Percentiles rank a stretch among this genome's conserved stretches.
phyloP scores from a whole-genome alignment of 2,329 filamentous ascomycete genomes.

The Nannizziopsis barbatae region DNA sequence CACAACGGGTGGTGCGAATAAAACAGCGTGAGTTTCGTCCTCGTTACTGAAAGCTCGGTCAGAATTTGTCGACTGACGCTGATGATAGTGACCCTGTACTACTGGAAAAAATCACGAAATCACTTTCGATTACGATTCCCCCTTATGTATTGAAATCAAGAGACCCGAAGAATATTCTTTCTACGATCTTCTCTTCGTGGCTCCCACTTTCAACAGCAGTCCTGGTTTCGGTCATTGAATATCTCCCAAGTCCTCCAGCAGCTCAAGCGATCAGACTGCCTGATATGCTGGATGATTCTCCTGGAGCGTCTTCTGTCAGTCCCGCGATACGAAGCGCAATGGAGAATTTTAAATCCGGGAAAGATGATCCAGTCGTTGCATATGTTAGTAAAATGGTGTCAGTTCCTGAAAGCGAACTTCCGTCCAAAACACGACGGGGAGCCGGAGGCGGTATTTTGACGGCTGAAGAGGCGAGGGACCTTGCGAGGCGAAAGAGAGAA shows the following conservation, averaged over 20 bases:
- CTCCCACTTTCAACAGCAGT: constrained; percentile 84
- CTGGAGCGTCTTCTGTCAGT: constrained; percentile 62
- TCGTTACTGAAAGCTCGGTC: neutral
- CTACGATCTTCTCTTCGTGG: constrained; percentile 79
- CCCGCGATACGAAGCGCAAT: constrained; percentile 65
- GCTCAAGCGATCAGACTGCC: constrained; percentile 75
- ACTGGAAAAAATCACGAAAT: constrained; percentile 91
- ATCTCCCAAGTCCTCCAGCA: constrained; percentile 67
- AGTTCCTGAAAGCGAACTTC: constrained; percentile 80
- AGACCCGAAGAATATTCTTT: constrained; percentile 73
- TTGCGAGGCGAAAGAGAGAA: constrained; percentile 77
- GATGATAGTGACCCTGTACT: constrained; percentile 56
- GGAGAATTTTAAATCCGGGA: constrained; percentile 60
- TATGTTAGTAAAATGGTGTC: constrained; percentile 99
- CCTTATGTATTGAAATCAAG: constrained; percentile 73
- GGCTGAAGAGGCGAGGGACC: constrained; percentile 77
- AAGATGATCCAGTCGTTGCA: constrained; percentile 69
- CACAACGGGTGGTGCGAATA: constrained; percentile 68
- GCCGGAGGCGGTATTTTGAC: constrained; percentile 54
- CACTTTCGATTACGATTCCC: constrained; percentile 69
- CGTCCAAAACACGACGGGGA: constrained; percentile 64
- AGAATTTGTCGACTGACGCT: constrained; percentile 25
- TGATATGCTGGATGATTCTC: constrained; percentile 65
- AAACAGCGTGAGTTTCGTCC: constrained; percentile 55
- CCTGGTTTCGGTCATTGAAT: constrained; percentile 86